Conservation (phyloP, 495 filamentous ascomycete genomes). For the Penicillium alfredii region DNA sequence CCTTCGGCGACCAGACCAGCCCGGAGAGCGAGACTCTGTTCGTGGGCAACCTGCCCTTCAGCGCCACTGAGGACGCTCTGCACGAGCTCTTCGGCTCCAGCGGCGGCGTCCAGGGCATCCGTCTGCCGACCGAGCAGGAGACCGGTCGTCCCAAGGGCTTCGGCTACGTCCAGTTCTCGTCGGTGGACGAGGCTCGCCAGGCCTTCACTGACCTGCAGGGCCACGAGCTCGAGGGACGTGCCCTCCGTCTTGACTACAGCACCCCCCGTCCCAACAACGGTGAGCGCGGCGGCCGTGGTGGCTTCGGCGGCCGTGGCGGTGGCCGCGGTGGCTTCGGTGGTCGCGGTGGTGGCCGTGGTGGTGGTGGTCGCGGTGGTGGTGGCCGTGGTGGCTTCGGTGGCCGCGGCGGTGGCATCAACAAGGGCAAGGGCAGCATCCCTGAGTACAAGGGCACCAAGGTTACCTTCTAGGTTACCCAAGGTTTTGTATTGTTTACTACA, state of each 20-base stretch:
- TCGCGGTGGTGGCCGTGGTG: constrained; percentile 44
- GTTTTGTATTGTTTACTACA: constrained; percentile 6
- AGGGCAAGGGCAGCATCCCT: constrained; percentile 68
- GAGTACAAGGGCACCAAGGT: constrained; percentile 90
- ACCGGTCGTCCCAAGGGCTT: constrained; percentile 88
- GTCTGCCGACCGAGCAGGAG: constrained; percentile 86
- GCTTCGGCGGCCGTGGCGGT: constrained; percentile 39
- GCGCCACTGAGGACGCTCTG: constrained; percentile 69
- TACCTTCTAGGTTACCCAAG: constrained; percentile 73
- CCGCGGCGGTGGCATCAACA: constrained; percentile 37
- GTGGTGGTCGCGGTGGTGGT: constrained; percentile 48
- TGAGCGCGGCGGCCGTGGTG: constrained; percentile 37
- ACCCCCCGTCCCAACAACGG: constrained; percentile 64
- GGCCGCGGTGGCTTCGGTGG: constrained; percentile 43
- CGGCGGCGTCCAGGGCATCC: constrained; percentile 66
- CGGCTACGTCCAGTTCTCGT: constrained; percentile 82
- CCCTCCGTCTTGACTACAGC: constrained; percentile 86
- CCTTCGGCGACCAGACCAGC: constrained; percentile 73
- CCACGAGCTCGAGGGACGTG: constrained; percentile 66
- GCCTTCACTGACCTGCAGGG: constrained; percentile 66
- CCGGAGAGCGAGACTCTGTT: constrained; percentile 84
- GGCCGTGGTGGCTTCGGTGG: constrained; percentile 50
- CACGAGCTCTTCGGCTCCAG: constrained; percentile 68
- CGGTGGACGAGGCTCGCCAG: constrained; percentile 82
- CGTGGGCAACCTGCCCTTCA: constrained; percentile 87